phyloP scores from a whole-genome alignment of 306 rosid species.

The Clitoria ternatea region DNA sequence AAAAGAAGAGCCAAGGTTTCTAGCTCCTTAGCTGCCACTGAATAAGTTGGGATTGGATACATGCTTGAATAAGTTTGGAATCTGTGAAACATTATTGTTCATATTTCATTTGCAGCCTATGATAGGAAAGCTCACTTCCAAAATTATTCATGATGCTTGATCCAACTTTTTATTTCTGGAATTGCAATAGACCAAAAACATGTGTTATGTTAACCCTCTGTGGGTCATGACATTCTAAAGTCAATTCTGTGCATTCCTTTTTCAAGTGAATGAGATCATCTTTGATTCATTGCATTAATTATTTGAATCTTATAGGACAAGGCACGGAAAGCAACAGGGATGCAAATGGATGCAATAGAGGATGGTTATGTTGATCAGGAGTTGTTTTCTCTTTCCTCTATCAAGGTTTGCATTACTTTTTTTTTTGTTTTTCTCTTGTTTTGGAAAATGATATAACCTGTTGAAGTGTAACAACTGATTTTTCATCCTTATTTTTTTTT shows the following conservation, averaged over 20 bases:
- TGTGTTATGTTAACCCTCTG: neutral
- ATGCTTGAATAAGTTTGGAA: neutral
- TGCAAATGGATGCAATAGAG: conserved; percentile 76
- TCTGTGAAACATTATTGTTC: neutral
- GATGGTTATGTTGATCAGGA: conserved; percentile 73
- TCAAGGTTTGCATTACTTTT: conserved; percentile 59
- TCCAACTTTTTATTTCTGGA: neutral
- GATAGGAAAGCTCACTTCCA: neutral
- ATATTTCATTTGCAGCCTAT: neutral
- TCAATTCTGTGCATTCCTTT: neutral
- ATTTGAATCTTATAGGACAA: conserved; percentile 55
- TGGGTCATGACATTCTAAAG: neutral
- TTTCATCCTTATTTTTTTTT: neutral
- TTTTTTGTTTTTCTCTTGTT: neutral
- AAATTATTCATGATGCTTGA: neutral
- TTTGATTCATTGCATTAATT: conserved; percentile 23
- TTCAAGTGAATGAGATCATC: neutral
- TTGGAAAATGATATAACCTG: neutral
- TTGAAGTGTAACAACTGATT: neutral
- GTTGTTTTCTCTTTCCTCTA: conserved; percentile 78
- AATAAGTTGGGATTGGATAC: neutral
- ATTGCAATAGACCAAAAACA: neutral
- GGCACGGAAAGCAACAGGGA: conserved; percentile 81
- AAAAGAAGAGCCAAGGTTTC: conserved; percentile 80
- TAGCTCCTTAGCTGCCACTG: neutral